Base-by-base conservation (phyloP, 768 basidiomycete genomes). In the Daedaleopsis sinensis region DNA sequence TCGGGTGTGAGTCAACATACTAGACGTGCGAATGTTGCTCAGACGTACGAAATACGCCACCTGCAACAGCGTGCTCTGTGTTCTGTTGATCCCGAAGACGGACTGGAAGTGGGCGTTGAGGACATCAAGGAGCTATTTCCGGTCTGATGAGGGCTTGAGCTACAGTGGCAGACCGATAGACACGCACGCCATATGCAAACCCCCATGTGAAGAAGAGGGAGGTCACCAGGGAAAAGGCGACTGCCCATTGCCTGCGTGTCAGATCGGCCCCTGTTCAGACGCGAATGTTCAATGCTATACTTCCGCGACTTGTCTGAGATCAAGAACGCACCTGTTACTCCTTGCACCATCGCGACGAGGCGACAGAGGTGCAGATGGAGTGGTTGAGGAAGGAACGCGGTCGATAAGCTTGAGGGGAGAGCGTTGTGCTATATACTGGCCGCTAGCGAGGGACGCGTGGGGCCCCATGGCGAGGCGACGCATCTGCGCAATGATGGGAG, bases 191-290 rank as follows among this genome's bases (percentile, higher is more conserved):
- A 59, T 88, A 87, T 7, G 87, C 83, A 71, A 88, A 88, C 0
- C 87, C 87, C 86, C 86, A 85, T 81, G 88, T 87, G 74, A 91
- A 90, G 79, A 91, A 91, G 36, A 91, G 77, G 12, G 88, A 84
- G 19, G 89, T 91, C 61, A 92, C 86, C 57, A 91, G 82, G 42
- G 78, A 77, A 70, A 89, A 91, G 9, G 89, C 79, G 69, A 81
- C 86, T 27, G 73, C 74, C 81, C 81, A 86, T 66, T 77, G 75
- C 49, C 70, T 75, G 63, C 72, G 74, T n/a, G 72, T 73, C 59
- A 84, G 73, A 62, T 84, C 77, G 53, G 80, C 70, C 53, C 77
- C 82, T 78, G 42, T 35, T 11, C 44, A 3, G 37, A 37, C 10
- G 46, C 21, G 39, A 15, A 11, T 24, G 15, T n/a, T 36, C 37